Base-by-base conservation (phyloP, 2,329 filamentous ascomycete species). In the Zelopaecilomyces penicillatus region DNA sequence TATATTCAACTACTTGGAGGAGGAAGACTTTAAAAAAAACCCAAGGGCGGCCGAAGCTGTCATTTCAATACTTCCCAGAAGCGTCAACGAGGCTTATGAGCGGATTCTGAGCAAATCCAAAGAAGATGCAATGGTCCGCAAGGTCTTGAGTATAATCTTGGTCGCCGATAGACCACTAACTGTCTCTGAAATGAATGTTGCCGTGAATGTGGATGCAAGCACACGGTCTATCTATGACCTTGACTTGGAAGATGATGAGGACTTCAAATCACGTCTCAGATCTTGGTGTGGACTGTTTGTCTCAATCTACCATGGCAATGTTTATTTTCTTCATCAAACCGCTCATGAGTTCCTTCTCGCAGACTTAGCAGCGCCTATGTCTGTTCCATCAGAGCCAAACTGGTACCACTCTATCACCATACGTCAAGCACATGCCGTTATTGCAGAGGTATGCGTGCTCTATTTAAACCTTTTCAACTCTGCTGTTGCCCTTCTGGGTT, bases 311-410 rank as follows among this genome's bases (percentile, higher is more conserved):
- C 38, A 57, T 8, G 51, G 44, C n/a, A 58, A 40, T 7, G 37
- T 64, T 38, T 58, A 61, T 37, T 55, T 64, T 31, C 44, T 63
- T 9, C 57, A 63, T 44, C 57, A 63, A 51, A 62, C 59, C 2
- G 60, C 58, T 34, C 50, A 57, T 6, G 59, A 62, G 40, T 64
- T 62, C 48, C 57, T 63, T 34, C 46, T 59, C 1, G 44, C 48
- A 42, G 38, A 52, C 35, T 40, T 27, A 8, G 41, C 30, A 47
- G 42, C 28, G 5, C 29, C 39, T 45, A 26, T 8, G 41, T 28
- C 12, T 43, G 26, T 44, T 35, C 27, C 45, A 39, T n/a, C 50
- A 37, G 27, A 4, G 26, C 39, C 36, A 27, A 9, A 26, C 36
- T 57, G 56, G 55, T 41, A 54, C 28, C 44, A 47, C 29, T 54